These are phyloP conservation scores for Salix udensis DNA, from an alignment of 345 rosid genomes.

Conservation along the genomic window DNA sequence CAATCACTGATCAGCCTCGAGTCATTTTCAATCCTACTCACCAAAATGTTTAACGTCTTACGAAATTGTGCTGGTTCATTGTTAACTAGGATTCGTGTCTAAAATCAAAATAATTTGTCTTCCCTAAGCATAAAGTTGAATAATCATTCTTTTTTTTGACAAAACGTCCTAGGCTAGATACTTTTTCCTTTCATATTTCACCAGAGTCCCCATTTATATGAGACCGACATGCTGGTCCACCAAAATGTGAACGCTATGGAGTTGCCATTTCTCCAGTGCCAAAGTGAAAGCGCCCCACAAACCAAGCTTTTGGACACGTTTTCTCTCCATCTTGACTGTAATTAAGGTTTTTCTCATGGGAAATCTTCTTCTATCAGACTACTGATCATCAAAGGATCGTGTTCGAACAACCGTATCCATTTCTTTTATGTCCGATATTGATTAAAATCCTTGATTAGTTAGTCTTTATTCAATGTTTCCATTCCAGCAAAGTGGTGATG, in stretches of 20 bases:
- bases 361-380: not conserved
- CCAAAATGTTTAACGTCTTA: not conserved
- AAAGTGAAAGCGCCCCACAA: not conserved
- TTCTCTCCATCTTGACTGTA: not conserved
- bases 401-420: conserved; percentile 2
- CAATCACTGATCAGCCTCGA: not conserved
- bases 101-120: not conserved
- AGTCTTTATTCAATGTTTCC: conserved; percentile 16
- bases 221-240: conserved; percentile 3
- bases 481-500: conserved; percentile 6
- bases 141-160: not conserved
- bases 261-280: conserved; percentile 8
- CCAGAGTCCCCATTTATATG: not conserved
- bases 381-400: not conserved
- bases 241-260: conserved; percentile 2
- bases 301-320: not conserved
- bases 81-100: not conserved
- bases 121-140: not conserved
- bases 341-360: not conserved
- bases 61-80: not conserved
- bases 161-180: not conserved
- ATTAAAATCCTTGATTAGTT: not conserved
- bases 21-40: not conserved
- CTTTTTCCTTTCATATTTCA: not conserved
- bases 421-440: not conserved